phyloP scores from a whole-genome alignment of 208 protist species.

The Acanthamoeba healyi region DNA sequence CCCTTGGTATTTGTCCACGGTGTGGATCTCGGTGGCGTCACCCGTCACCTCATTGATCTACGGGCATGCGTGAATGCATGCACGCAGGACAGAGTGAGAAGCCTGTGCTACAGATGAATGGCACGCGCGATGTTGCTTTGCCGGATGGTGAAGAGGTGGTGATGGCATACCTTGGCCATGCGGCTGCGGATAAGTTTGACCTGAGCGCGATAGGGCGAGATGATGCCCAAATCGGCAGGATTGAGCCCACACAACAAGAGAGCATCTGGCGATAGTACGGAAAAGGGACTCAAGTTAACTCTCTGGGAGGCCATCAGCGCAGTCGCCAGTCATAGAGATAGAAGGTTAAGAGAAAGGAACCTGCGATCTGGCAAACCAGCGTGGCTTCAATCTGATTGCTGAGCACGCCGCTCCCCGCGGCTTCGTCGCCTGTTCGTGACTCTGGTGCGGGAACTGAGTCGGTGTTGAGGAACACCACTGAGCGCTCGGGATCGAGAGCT shows the following conservation, averaged over 20 bases:
- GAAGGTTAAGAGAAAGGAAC: background rate
- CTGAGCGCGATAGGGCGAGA: conserved; percentile 90
- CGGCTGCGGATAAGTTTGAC: conserved; percentile 79
- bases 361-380: conserved; percentile 76
- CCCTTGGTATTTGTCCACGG: conserved; percentile 84
- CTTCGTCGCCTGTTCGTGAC: background rate
- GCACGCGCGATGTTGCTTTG: background rate
- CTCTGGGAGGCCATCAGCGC: background rate
- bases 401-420: background rate
- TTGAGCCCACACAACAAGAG: conserved; percentile 81
- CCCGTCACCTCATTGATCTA: conserved; percentile 27
- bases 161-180: background rate
- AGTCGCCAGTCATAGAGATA: too few species aligned
- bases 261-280: background rate
- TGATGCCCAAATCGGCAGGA: conserved; percentile 86
- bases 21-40: conserved; percentile 70
- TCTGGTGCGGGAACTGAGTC: conserved; percentile 79
- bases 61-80: background rate
- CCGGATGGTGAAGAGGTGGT: background rate
- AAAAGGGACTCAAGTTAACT: too few species aligned
- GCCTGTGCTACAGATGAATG: background rate
- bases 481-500: conserved; percentile 68
- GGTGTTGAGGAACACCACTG: conserved; percentile 88
- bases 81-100: too few species aligned
- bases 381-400: conserved; percentile 50